Evolutionary conservation across 495 filamentous ascomycete species (phyloP), one percentile per base, ranked within the genome.

Genomic region (Penicillium samsonianum): DNA sequence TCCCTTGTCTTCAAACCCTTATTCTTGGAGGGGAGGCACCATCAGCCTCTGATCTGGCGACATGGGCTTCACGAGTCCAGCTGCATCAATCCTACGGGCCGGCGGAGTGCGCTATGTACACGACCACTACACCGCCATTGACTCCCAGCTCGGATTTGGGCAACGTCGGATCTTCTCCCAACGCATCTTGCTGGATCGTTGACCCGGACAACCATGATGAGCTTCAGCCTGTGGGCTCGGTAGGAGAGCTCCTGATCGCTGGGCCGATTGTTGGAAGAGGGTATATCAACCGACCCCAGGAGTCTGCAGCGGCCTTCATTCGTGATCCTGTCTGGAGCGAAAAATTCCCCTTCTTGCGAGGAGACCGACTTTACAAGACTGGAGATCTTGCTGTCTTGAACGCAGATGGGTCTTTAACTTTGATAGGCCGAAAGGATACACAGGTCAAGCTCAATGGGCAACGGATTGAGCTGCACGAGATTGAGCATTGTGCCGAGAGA

Each of bases 161-260:
- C 22, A 45, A 45, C 23, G 42, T 45, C 2, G 42, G 42, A 25
- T 25, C 12, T 23, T 45, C 42, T 26, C 42, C 14, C n/a, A 45
- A 45, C 23, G 42, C 42, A 2, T 45, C 42, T 2, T 45, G 22
- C 5, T 48, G 45, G 45, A 31, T 48, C n/a, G 45, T 48, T 31
- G n/a, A 48, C 16, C 45, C n/a, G 1, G 45, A 48, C 1, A 48
- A 48, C 26, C 45, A 48, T 31, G 28, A 48, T 31, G 28, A 7
- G 73, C 73, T 85, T 4, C 56, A 72, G 17, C 78, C 80, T 1
- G 57, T 84, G 23, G 82, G 82, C 2, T 56, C 68, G 0, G 64
- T 79, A 4, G 82, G 81, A 11, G 82, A 85, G 59, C 67, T 84
- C 26, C 38, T 80, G n/a, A 70, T 85, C 23, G 79, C 79, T 61